Evolutionary conservation across 768 basidiomycete genomes (phyloP).

Genomic region (Lactarius trivialis): DNA sequence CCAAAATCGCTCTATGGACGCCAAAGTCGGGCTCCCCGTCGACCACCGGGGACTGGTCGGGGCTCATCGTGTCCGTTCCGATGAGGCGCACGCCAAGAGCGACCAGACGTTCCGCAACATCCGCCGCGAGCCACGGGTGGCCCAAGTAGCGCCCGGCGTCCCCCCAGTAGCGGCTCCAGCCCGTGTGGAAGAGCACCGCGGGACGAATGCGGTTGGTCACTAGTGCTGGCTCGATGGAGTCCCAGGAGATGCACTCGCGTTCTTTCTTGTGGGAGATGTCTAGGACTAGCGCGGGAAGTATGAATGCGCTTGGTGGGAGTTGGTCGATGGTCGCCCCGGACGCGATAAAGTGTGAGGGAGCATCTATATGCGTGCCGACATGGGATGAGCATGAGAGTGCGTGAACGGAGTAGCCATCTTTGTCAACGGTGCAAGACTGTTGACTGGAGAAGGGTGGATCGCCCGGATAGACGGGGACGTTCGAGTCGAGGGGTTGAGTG

Average conservation of each 20-base stretch:
- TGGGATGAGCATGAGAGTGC: conserved; percentile 26
- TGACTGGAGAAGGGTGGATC: conserved; percentile 26
- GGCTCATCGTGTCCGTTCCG: conserved; percentile 28
- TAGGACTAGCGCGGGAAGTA: conserved; percentile 26
- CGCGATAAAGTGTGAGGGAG: conserved; percentile 27
- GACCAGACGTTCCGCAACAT: conserved; percentile 25
- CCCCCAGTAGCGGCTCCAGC: conserved; percentile 28
- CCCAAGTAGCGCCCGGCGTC: conserved; percentile 22
- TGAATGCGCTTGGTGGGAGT: conserved; percentile 25
- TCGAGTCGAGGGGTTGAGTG: conserved; percentile 18
- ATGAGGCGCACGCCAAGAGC: conserved; percentile 25
- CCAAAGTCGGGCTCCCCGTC: conserved; percentile 14
- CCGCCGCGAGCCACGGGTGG: conserved; percentile 27
- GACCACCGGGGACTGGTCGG: conserved; percentile 24
- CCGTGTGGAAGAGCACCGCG: conserved; percentile 27
- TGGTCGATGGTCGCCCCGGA: conserved; percentile 25
- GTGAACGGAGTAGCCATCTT: conserved; percentile 26
- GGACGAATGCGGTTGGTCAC: conserved; percentile 18
- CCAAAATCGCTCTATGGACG: conserved; percentile 25
- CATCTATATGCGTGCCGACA: conserved; percentile 29
- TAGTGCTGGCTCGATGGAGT: conserved; percentile 20
- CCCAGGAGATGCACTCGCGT: conserved; percentile 25
- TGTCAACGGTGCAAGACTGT: conserved; percentile 18
- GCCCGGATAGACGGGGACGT: conserved; percentile 26
- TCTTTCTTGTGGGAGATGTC: conserved; percentile 25